A percentile compares a stretch with the other conserved stretches of the same genome.
These are phyloP conservation scores for Gnaphalium uliginosum DNA, from an alignment of 129 eudicot genomes.

Conservation along the genomic window DNA sequence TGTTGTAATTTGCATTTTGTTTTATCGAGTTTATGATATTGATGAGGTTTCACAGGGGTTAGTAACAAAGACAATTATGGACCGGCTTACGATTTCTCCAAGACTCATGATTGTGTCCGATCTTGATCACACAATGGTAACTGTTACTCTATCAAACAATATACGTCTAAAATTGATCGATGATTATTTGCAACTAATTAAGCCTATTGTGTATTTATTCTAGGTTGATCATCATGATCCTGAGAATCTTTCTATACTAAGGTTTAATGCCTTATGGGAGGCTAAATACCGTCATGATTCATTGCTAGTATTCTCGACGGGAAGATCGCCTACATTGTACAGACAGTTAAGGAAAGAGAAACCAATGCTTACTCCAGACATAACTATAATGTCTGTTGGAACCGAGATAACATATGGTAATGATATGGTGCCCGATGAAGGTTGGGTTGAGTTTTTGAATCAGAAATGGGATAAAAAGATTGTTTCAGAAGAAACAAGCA, in stretches of 20 bases:
- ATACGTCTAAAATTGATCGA: background rate
- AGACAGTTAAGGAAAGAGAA: conserved; percentile 86
- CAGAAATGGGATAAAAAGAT: conserved; percentile 80
- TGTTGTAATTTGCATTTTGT: background rate
- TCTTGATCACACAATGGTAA: conserved; percentile 97
- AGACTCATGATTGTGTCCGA: conserved; percentile 95
- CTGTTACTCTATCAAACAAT: background rate
- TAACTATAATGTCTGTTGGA: conserved; percentile 97
- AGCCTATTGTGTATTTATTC: conserved; percentile 4
- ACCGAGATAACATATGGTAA: conserved; percentile 96
- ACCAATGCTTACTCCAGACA: conserved; percentile 96
- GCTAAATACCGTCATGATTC: conserved; percentile 74
- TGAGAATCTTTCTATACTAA: conserved; percentile 70
- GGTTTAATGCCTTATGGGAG: conserved; percentile 94
- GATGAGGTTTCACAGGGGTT: conserved; percentile 37
- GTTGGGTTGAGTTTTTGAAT: conserved; percentile 75
- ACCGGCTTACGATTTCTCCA: conserved; percentile 56
- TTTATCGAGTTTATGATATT: conserved; percentile 3
- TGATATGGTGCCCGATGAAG: conserved; percentile 87
- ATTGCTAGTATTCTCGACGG: conserved; percentile 88
- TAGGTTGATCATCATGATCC: conserved; percentile 97
- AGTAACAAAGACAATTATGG: conserved; percentile 46
- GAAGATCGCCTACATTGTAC: conserved; percentile 91
- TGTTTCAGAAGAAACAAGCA: conserved; percentile 80
- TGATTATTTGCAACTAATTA: background rate